A percentile compares a stretch with the other conserved stretches of the same genome.
Evolutionary conservation across 768 basidiomycete species (phyloP).

Genomic region (Termitomyces sp.): DNA sequence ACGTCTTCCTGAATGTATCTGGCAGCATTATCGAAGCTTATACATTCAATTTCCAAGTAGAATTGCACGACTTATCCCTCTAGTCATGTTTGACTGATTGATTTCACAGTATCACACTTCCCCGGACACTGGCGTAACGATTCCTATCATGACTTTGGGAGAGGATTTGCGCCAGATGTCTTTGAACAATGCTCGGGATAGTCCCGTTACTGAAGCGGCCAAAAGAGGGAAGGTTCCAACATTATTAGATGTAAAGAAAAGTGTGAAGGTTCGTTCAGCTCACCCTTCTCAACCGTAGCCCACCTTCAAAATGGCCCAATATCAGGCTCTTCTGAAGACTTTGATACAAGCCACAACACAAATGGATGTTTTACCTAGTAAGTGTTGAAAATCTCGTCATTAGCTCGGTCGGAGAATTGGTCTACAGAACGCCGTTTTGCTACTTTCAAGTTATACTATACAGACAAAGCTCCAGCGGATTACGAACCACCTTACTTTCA

Average conservation of each 20-base stretch:
- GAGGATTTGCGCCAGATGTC: constrained; percentile 53
- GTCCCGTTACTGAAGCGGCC: constrained; percentile 60
- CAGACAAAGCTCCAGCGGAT: constrained; percentile 71
- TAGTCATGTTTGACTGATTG: neutral
- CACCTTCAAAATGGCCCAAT: neutral
- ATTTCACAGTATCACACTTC: constrained; percentile 60
- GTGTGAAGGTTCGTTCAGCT: constrained; percentile 56
- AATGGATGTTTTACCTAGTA: constrained; percentile 79
- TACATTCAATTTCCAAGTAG: constrained; percentile 83
- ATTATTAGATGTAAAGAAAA: constrained; percentile 76
- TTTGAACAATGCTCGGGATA: constrained; percentile 35
- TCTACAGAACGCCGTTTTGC: constrained; percentile 71
- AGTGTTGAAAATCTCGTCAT: constrained; percentile 19
- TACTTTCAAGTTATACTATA: constrained; percentile 88
- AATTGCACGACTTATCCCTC: neutral
- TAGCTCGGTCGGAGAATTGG: neutral
- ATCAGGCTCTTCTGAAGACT: constrained; percentile 70
- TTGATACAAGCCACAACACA: constrained; percentile 75
- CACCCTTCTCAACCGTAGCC: neutral
- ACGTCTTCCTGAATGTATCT: constrained; percentile 2
- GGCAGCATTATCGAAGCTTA: constrained; percentile 82
- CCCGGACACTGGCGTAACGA: constrained; percentile 52
- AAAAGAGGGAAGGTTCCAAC: constrained; percentile 65
- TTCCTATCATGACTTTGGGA: constrained; percentile 76
- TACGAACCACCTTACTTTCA: constrained; percentile 85